Conservation (phyloP, 768 basidiomycete genomes). For the Suillus subaureus region DNA sequence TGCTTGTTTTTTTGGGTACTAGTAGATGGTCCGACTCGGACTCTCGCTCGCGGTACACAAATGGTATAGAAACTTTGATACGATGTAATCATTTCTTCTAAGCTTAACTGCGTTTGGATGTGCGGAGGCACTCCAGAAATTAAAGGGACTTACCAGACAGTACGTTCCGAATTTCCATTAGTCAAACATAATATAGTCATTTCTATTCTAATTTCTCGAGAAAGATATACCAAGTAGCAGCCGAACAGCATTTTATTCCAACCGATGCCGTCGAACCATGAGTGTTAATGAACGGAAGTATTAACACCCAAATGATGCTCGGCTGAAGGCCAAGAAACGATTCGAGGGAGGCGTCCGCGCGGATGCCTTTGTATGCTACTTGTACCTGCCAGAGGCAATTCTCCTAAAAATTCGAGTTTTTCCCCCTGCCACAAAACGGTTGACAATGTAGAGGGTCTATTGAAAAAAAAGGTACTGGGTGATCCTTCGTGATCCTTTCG, state of each 20-base stretch:
- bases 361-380: slow-evolving; percentile 37
- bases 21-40: slow-evolving; percentile 31
- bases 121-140: slow-evolving; percentile 32
- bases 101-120: slow-evolving; percentile 34
- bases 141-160: slow-evolving; percentile 35
- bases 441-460: not conserved
- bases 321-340: slow-evolving; percentile 42
- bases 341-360: slow-evolving; percentile 41
- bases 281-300: slow-evolving; percentile 39
- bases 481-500: slow-evolving; percentile 35
- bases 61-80: slow-evolving; percentile 18
- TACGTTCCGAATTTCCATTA: slow-evolving; percentile 5
- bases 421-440: slow-evolving; percentile 18
- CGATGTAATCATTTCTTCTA: slow-evolving; percentile 15
- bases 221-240: slow-evolving; percentile 41
- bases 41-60: slow-evolving; percentile 37
- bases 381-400: slow-evolving; percentile 28
- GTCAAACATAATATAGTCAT: not conserved
- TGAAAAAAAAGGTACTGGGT: slow-evolving; percentile 18
- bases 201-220: not conserved
- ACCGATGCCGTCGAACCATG: slow-evolving; percentile 47
- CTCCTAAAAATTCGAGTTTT: slow-evolving; percentile 29
- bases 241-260: slow-evolving; percentile 48
- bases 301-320: slow-evolving; percentile 33
- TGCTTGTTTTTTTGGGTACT: not conserved